Percentiles rank a stretch among this genome's conserved stretches.
Evolutionary conservation across 176 grass and related monocot species (phyloP).

Genomic region (Avena atlantica): DNA sequence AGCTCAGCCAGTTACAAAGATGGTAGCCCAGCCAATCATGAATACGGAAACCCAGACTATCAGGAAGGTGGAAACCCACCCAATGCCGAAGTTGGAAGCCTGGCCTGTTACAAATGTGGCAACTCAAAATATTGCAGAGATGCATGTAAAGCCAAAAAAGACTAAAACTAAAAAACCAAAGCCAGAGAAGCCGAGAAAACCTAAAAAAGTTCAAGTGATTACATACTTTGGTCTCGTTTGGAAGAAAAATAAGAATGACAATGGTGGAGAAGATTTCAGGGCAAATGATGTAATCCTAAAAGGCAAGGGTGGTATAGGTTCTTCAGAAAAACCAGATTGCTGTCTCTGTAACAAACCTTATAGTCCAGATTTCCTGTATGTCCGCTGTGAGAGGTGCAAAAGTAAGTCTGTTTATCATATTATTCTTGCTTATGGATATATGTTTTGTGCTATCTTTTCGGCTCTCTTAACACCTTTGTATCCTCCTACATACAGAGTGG

Average conservation of each 20-base stretch:
- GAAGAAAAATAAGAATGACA: conserved; percentile 65
- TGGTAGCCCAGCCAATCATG: neutral
- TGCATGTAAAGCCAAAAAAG: conserved; percentile 45
- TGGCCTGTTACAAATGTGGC: conserved; percentile 27
- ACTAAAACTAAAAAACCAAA: conserved; percentile 50
- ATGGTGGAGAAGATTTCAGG: conserved; percentile 67
- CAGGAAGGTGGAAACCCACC: conserved; percentile 35
- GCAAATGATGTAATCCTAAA: conserved; percentile 76
- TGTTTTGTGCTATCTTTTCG: conserved; percentile 33
- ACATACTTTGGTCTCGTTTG: conserved; percentile 85
- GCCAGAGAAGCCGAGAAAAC: conserved; percentile 54
- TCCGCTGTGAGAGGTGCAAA: conserved; percentile 82
- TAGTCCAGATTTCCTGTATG: conserved; percentile 66
- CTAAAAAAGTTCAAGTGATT: conserved; percentile 55
- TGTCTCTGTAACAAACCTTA: conserved; percentile 83
- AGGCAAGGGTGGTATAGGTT: conserved; percentile 60
- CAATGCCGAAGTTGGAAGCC: neutral
- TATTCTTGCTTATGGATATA: conserved; percentile 36
- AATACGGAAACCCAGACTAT: conserved; percentile 30
- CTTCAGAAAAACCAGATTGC: conserved; percentile 58
- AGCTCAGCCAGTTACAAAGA: conserved; percentile 26
- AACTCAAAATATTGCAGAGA: conserved; percentile 31
- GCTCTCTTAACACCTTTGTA: conserved; percentile 28
- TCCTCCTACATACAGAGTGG: conserved; percentile 71
- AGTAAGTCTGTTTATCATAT: conserved; percentile 56